Conservation (phyloP, 2,329 filamentous ascomycete genomes). For the Colletotrichum gigasporum region DNA sequence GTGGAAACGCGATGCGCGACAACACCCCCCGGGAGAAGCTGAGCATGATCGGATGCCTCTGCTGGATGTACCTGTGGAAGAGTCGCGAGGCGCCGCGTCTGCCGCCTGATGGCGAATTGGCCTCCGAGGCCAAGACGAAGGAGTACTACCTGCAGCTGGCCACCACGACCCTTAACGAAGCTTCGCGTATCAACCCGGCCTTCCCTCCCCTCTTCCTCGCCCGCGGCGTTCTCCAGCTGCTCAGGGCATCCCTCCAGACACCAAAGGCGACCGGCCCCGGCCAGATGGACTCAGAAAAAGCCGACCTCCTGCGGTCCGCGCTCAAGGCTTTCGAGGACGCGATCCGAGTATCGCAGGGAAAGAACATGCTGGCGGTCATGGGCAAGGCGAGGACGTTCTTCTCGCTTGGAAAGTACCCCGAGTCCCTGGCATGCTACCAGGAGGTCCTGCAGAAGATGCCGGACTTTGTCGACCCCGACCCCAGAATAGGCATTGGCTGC, state of each 20-base stretch:
- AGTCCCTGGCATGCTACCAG: constrained; percentile 87
- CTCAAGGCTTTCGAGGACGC: constrained; percentile 96
- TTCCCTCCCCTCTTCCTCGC: constrained; percentile 93
- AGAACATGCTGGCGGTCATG: constrained; percentile 91
- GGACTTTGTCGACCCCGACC: constrained; percentile 89
- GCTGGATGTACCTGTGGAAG: constrained; percentile 92
- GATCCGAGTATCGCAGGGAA: constrained; percentile 81
- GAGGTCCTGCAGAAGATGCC: constrained; percentile 87
- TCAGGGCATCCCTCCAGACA: constrained; percentile 85
- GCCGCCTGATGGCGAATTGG: constrained; percentile 68
- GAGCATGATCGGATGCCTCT: constrained; percentile 83
- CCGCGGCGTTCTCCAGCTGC: constrained; percentile 86
- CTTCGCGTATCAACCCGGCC: constrained; percentile 90
- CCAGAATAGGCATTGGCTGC: constrained; percentile 93
- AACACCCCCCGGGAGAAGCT: constrained; percentile 84
- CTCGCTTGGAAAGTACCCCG: constrained; percentile 85
- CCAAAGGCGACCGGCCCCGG: constrained; percentile 75
- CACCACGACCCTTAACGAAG: constrained; percentile 93
- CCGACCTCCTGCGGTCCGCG: constrained; percentile 84
- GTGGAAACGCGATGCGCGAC: constrained; percentile 74
- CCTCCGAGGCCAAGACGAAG: constrained; percentile 85
- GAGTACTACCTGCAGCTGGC: constrained; percentile 91
- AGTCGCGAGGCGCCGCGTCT: constrained; percentile 79
- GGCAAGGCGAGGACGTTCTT: constrained; percentile 89
- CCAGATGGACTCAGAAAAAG: constrained; percentile 74